These are phyloP conservation scores for Adiantum capillusveneris DNA, from an alignment of 75 land plant genomes.

Conservation along the genomic window DNA sequence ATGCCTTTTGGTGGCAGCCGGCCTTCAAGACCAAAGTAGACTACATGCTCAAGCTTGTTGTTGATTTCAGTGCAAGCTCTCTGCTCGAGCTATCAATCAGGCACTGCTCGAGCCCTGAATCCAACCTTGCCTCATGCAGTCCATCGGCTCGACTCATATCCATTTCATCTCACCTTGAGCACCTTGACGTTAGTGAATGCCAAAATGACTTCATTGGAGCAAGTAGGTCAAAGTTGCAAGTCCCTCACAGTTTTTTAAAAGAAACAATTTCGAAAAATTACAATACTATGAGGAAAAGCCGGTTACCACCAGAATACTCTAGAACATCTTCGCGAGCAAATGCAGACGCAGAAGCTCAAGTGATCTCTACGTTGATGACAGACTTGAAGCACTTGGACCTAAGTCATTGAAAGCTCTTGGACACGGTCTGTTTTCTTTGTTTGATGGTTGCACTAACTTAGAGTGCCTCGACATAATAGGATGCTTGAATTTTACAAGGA, in stretches of 20 bases:
- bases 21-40: constrained; percentile 59
- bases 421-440: constrained; percentile 25
- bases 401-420: constrained; percentile 30
- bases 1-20: constrained; percentile 48
- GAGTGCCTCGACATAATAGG: constrained; percentile 45
- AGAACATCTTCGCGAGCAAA: constrained; percentile 33
- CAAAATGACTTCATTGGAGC: no score
- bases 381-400: constrained; percentile 48
- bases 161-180: no score
- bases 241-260: constrained; percentile 41
- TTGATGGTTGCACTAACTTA: constrained; percentile 38
- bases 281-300: constrained; percentile 40
- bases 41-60: constrained; percentile 40
- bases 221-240: constrained; percentile 45
- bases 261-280: constrained; percentile 49
- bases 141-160: no score
- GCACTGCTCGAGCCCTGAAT: constrained; percentile 71
- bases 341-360: constrained; percentile 53
- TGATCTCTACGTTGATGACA: constrained; percentile 45
- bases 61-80: constrained; percentile 26
- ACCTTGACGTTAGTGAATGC: no score
- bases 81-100: constrained; percentile 46
- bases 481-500: no score
- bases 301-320: constrained; percentile 53
- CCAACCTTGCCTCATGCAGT: no score